Evolutionary conservation across 164 flowering plant species (phyloP).

Genomic region (Santalum album): DNA sequence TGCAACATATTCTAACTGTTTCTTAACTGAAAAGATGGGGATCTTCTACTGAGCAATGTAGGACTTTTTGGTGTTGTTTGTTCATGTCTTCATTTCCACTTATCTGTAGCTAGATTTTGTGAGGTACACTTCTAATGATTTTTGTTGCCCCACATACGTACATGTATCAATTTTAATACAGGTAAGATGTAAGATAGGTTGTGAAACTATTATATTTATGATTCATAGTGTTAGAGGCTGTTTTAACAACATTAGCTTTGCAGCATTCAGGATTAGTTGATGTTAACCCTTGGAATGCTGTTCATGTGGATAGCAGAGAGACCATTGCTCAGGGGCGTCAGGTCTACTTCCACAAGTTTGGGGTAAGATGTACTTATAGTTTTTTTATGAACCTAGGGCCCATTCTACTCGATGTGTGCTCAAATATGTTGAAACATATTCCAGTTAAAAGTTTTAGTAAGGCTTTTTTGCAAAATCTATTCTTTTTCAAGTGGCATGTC

Average conservation of each 20-base stretch:
- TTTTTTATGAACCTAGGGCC: neutral
- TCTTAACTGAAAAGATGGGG: conserved; percentile 40
- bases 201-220: too few species aligned
- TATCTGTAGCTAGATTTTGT: conserved; percentile 56
- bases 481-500: too few species aligned
- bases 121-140: conserved; percentile 30
- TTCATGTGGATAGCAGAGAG: conserved; percentile 51
- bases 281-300: conserved; percentile 54
- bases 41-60: conserved; percentile 47
- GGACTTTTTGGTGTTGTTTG: conserved; percentile 59
- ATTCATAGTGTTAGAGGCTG: too few species aligned
- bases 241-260: conserved; percentile 5
- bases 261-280: conserved; percentile 59
- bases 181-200: too few species aligned
- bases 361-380: conserved; percentile 30
- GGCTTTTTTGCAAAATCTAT: too few species aligned
- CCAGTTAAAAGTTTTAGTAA: too few species aligned
- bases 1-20: neutral
- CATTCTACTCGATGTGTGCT: neutral
- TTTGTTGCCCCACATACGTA: neutral
- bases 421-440: too few species aligned
- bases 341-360: conserved; percentile 33
- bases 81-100: conserved; percentile 43
- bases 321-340: conserved; percentile 61
- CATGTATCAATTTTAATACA: too few species aligned